Evolutionary conservation across 441 rosid species (phyloP).

Genomic region (Rhodomyrtus psidioides): DNA sequence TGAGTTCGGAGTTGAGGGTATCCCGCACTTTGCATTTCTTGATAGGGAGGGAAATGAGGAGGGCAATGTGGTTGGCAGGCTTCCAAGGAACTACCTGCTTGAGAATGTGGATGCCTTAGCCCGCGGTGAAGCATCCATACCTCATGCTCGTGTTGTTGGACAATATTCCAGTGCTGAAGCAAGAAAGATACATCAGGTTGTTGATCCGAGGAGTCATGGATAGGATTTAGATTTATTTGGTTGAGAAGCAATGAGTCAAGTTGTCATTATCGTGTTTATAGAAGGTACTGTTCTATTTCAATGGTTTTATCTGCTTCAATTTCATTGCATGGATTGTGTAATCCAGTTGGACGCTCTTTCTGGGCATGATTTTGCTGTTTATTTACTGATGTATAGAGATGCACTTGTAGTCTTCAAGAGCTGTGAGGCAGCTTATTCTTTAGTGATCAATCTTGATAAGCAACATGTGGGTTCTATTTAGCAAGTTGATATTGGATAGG

Average conservation of each 20-base stretch:
- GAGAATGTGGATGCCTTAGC: constrained; percentile 88
- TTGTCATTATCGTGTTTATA: background rate
- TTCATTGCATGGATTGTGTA: background rate
- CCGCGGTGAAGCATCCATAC: constrained; percentile 54
- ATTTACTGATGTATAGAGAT: background rate
- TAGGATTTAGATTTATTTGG: constrained; percentile 12
- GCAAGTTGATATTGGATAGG: background rate
- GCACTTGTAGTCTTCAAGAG: background rate
- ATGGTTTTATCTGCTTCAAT: background rate
- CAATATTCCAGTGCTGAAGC: constrained; percentile 68
- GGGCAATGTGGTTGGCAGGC: constrained; percentile 89
- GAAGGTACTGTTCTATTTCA: background rate
- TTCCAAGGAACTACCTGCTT: constrained; percentile 59
- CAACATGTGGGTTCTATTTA: background rate
- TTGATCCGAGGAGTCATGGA: constrained; percentile 89
- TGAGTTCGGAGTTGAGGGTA: constrained; percentile 95
- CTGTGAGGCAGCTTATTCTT: background rate
- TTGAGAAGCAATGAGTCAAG: background rate
- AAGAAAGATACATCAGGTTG: constrained; percentile 63
- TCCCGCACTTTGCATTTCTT: constrained; percentile 85
- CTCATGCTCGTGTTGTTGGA: constrained; percentile 83
- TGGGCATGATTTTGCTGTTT: background rate
- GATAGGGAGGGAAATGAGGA: constrained; percentile 84
- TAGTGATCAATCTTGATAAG: background rate
- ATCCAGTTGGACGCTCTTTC: background rate